Percentiles rank a stretch among this genome's conserved stretches.
Conservation (phyloP, 2,329 filamentous ascomycete genomes). For the Pleoardoris graminearum region DNA sequence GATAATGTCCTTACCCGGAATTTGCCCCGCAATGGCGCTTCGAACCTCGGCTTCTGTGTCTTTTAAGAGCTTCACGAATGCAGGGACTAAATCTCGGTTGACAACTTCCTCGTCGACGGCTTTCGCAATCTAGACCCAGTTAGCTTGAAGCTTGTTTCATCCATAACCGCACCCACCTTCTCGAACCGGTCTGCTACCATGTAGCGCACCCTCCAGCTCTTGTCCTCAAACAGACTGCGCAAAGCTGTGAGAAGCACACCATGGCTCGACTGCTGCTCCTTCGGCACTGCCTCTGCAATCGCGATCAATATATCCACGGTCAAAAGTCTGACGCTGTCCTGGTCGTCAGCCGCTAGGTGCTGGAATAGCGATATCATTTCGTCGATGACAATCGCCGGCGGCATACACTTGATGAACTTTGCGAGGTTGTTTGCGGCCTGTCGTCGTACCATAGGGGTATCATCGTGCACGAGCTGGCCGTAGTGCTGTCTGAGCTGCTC, state of each 20-base stretch:
- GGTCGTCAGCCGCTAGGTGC: constrained; percentile 92
- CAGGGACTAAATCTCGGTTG: constrained; percentile 87
- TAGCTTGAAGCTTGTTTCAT: constrained; percentile 29
- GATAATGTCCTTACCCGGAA: constrained; percentile 64
- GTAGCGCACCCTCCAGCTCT: constrained; percentile 98
- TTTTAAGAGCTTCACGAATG: constrained; percentile 96
- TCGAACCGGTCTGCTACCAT: constrained; percentile 99
- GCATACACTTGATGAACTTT: constrained; percentile 98
- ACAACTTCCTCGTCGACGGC: constrained; percentile 97
- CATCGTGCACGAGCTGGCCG: constrained; percentile 90
- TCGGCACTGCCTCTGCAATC: constrained; percentile 94
- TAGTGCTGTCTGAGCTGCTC: constrained; percentile 92
- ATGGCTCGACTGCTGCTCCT: constrained; percentile 96
- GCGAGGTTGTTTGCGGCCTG: constrained; percentile 95
- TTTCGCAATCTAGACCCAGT: constrained; percentile 77
- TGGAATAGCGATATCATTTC: constrained; percentile 99
- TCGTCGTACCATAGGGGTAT: constrained; percentile 98
- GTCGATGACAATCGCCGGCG: constrained; percentile 85
- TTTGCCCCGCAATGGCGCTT: constrained; percentile 95
- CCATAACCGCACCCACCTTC: constrained; percentile 63
- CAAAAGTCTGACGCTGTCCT: constrained; percentile 93
- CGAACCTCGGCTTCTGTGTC: constrained; percentile 97
- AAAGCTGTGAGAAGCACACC: constrained; percentile 89
- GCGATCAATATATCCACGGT: constrained; percentile 96
- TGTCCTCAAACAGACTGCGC: constrained; percentile 94